phyloP scores from a whole-genome alignment of 2,329 filamentous ascomycete genomes.

The Cladophialophora chaetospira region DNA sequence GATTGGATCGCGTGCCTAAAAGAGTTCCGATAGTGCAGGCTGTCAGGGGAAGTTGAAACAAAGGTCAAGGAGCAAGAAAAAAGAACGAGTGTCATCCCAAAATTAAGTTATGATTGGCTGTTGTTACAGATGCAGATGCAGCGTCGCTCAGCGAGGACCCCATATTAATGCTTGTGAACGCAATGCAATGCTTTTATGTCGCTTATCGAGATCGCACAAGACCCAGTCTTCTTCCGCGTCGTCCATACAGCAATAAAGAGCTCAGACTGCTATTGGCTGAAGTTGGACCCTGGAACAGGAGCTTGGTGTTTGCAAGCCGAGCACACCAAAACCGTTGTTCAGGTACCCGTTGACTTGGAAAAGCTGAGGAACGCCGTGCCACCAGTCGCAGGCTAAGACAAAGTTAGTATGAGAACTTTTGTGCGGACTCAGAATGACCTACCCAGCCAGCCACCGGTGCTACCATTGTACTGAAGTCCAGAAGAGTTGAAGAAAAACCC shows the following conservation, averaged over 20 bases:
- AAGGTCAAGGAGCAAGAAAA: background rate
- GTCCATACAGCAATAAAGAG: background rate
- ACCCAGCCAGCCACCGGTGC: conserved; percentile 28
- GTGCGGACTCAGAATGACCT: background rate
- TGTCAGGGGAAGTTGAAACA: background rate
- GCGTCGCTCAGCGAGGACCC: background rate
- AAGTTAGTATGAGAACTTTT: conserved; percentile 5
- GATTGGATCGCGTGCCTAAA: no score
- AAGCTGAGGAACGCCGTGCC: conserved; percentile 29
- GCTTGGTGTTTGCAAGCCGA: conserved; percentile 17
- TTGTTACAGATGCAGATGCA: conserved; percentile 7
- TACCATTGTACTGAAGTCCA: conserved; percentile 31
- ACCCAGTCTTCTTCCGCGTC: background rate
- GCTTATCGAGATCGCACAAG: background rate
- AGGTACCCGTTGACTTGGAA: conserved; percentile 27
- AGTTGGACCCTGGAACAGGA: conserved; percentile 32
- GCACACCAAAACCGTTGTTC: conserved; percentile 5
- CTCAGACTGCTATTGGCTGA: conserved; percentile 27
- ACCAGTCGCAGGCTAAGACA: conserved; percentile 32
- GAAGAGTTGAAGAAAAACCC: conserved; percentile 33
- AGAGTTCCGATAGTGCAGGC: no score
- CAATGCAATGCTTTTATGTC: conserved; percentile 5
- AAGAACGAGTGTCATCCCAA: background rate
- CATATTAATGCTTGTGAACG: background rate
- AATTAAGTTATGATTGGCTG: conserved; percentile 6